Evolutionary conservation across 495 filamentous ascomycete species (phyloP), one percentile per base, ranked within the genome.

Genomic region (Usnea hakonensis): DNA sequence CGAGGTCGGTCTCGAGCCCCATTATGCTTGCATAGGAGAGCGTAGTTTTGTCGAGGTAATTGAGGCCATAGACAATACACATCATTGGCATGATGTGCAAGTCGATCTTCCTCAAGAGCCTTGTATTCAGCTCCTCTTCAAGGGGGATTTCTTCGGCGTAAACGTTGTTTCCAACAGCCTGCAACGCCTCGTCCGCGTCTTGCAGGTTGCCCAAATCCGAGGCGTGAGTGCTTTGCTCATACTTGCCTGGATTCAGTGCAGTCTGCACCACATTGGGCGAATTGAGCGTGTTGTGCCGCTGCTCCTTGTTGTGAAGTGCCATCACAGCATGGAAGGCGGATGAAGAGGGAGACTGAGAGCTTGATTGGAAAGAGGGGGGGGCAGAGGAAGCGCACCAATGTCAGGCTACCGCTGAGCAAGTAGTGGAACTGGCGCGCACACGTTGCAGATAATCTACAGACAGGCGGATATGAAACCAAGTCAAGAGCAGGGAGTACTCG

Each of bases 31-130:
- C 83, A 65, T 86, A 86, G 0, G 83, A 85, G 5, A 87, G 68
- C 1, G 83, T 85, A 0, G 82, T 85, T 70, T 87, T 87, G 68
- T 87, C 85, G 17, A 86, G 69, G 68, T 79, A 87, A 64, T 87
- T 84, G 72, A 87, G 79, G 7, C 82, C 83, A 64, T 87, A 87
- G 14, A 86, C 75, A 44, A 81, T 67, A 60, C 84, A 87, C 69
- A 87, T 32, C 38, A 69, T 70, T 0, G 81, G 76, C 70, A 85
- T 74, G 23, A 85, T 64, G 54, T 80, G 77, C 26, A 72, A 70
- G 62, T 85, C 83, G 50, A 85, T 85, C 74, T 84, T 79, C 16
- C 70, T 69, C 46, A 81, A 70, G 26, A 78, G 71, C 5, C 82
- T 76, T 40, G 71, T 76, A 64, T 81, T 81, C 35, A 83, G 82